Percentiles rank a stretch among this genome's conserved stretches.
These are phyloP conservation scores for Wallacemonas sp. DNA, from an alignment of 208 protist species.

Conservation along the genomic window DNA sequence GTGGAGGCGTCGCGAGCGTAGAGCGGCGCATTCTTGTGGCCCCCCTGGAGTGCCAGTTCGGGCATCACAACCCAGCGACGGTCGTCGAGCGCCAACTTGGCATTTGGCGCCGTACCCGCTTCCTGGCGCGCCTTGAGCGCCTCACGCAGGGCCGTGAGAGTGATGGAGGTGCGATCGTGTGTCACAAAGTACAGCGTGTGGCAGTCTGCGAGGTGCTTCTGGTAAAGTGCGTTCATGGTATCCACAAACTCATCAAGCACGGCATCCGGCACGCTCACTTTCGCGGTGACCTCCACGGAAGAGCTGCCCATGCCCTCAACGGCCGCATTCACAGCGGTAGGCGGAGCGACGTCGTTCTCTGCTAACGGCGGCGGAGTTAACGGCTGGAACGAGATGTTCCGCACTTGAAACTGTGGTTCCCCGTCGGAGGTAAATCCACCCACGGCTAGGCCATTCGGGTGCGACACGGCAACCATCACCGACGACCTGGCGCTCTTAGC, in stretches of 20 bases:
- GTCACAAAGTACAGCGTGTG: constrained; percentile 44
- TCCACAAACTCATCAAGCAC: constrained; percentile 4
- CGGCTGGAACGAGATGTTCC: constrained; percentile 21
- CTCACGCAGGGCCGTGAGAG: constrained; percentile 5
- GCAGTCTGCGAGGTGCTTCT: constrained; percentile 20
- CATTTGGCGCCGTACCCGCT: neutral
- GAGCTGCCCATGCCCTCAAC: neutral
- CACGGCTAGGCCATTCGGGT: constrained; percentile 37
- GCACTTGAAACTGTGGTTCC: constrained; percentile 16
- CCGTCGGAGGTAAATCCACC: constrained; percentile 28
- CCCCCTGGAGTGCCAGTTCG: constrained; percentile 31
- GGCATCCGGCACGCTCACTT: neutral
- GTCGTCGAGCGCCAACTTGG: constrained; percentile 31
- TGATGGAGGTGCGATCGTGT: constrained; percentile 23
- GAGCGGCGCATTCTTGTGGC: constrained; percentile 13
- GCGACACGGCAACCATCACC: constrained; percentile 34
- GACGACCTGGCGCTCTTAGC: neutral
- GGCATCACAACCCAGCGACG: constrained; percentile 54
- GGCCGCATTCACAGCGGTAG: neutral
- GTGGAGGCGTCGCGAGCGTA: constrained; percentile 31
- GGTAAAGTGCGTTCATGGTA: constrained; percentile 17
- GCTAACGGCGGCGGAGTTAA: neutral
- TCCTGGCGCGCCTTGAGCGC: neutral
- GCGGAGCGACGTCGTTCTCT: neutral
- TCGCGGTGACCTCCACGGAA: neutral